These are phyloP conservation scores for Ophiognomonia clavigignenti-juglandacearum DNA, from an alignment of 2,329 filamentous ascomycete genomes.

Conservation along the genomic window DNA sequence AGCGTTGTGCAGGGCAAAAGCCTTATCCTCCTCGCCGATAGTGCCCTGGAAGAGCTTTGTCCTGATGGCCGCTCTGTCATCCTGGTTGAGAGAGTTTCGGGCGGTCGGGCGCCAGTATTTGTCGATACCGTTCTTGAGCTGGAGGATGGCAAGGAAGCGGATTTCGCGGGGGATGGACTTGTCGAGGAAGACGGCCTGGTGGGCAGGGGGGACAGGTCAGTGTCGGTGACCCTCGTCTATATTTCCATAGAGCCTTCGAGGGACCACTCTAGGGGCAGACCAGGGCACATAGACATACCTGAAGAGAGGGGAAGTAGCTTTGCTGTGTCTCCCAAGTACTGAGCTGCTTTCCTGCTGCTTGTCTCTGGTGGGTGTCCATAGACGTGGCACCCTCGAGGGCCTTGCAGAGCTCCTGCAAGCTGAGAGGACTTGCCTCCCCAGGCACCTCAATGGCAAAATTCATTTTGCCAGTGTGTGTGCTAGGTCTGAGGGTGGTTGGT, in stretches of 20 bases:
- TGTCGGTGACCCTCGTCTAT: neutral
- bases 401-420: constrained; percentile 56
- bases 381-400: constrained; percentile 61
- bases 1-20: constrained; percentile 81
- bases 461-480: constrained; percentile 38
- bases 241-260: neutral
- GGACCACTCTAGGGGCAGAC: no score
- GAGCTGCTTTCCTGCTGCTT: constrained; percentile 66
- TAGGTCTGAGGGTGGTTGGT: neutral
- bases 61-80: constrained; percentile 75
- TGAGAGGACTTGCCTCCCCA: constrained; percentile 73
- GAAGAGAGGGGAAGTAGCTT: constrained; percentile 64
- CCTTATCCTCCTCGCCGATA: constrained; percentile 68
- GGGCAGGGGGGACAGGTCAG: neutral
- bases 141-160: constrained; percentile 85
- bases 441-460: constrained; percentile 71
- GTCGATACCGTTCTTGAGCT: constrained; percentile 95
- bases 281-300: constrained; percentile 41
- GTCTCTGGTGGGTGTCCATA: constrained; percentile 55
- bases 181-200: constrained; percentile 75
- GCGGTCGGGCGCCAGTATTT: constrained; percentile 73
- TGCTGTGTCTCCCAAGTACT: constrained; percentile 63
- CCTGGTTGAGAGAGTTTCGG: constrained; percentile 63
- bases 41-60: constrained; percentile 70
- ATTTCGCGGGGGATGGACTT: constrained; percentile 69